Base-by-base conservation (phyloP, 257 asterid genomes). In the Nicotiana benthamiana region DNA sequence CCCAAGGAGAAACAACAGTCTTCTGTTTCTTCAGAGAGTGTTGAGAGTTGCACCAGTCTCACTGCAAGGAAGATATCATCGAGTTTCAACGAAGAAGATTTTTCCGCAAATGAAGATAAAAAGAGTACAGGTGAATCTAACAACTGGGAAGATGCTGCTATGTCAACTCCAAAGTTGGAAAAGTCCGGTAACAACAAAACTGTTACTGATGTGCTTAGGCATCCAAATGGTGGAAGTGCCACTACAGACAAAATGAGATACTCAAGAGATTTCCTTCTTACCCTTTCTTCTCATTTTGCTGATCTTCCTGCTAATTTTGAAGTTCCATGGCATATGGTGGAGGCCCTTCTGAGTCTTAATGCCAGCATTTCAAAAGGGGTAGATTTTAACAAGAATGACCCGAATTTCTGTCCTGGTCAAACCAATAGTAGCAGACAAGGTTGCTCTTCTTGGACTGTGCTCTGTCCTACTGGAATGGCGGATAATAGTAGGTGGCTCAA, bases 291-390 rank as follows among this genome's bases (percentile, higher is more conserved):
- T 3, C 82, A 84, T 62, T 82, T 77, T 7, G n/a, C 67, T 12
- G 68, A 80, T 24, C 81, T 86, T 80, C 89, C 89, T 27, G 30
- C 79, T 26, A 81, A 81, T 79, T 84, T 84, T 40, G 79, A 76
- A 36, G 56, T 84, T 17, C 51, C 77, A 16, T 64, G 79, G 81
- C 86, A 84, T 68, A 54, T 75, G 75, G 48, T 17, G 56, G 79
- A 81, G 22, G 79, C 48, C 40, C 79, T 86, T 28, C 46, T 80
- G 40, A 77, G 76, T 67, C 61, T 85, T 79, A 65, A 75, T 1
- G 79, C 75, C 28, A 76, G 36, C 60, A 17, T 30, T 74, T 26
- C 16, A 9, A 51, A 75, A 75, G 63, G 43, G 52, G 82, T 54
- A 26, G 51, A 65, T 40, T 51, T 28, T 40, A 61, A 53, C 81